A percentile compares a stretch with the other conserved stretches of the same genome.
Conservation (phyloP, 1,284 basidiomycete genomes). For the Lentinus polychrous region DNA sequence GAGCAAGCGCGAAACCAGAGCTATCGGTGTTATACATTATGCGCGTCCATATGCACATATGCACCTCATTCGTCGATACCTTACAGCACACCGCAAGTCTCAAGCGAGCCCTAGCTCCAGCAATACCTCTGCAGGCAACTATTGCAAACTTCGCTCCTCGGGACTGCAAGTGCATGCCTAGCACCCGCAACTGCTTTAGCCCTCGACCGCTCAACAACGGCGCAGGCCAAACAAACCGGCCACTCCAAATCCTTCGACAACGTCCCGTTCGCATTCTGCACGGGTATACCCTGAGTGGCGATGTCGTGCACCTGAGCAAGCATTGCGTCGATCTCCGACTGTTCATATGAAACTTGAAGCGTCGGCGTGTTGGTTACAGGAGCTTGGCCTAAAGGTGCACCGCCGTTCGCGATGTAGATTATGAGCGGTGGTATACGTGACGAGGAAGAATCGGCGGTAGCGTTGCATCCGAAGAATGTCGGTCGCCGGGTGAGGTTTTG, state of each 20-base stretch:
- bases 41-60: no score
- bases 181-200: conserved; percentile 8
- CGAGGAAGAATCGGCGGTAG: conserved; percentile 13
- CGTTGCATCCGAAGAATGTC: conserved; percentile 40
- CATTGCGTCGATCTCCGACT: conserved; percentile 30
- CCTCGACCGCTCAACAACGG: conserved; percentile 34
- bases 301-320: conserved; percentile 33
- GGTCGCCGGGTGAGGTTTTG: conserved; percentile 31
- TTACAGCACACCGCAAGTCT: conserved; percentile 27
- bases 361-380: conserved; percentile 37
- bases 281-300: conserved; percentile 33
- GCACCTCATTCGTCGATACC: no score
- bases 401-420: conserved; percentile 32
- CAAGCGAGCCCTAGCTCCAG: no score
- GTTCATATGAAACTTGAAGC: conserved; percentile 24
- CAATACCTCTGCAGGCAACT: no score
- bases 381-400: conserved; percentile 31
- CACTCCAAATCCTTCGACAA: conserved; percentile 30
- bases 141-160: no score
- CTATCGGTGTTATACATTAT: no score
- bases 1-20: no score
- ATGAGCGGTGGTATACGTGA: conserved; percentile 15
- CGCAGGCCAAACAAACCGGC: conserved; percentile 39
- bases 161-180: no score
- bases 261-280: conserved; percentile 4